A percentile compares a stretch with the other conserved stretches of the same genome.
phyloP scores from a whole-genome alignment of 2,329 filamentous ascomycete species.

The Fusarium albidum region DNA sequence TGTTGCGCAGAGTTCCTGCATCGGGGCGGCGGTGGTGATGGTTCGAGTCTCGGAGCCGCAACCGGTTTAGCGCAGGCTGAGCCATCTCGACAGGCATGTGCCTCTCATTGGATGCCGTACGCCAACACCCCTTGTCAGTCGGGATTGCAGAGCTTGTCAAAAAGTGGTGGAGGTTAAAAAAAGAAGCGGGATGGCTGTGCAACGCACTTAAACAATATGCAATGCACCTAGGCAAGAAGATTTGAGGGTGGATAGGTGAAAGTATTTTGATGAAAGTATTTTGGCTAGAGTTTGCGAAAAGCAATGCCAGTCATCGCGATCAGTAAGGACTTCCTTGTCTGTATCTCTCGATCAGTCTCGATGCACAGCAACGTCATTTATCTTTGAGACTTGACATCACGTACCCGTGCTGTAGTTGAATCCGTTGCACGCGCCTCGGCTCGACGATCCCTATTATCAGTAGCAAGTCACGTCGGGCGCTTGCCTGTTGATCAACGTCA shows the following conservation, averaged over 20 bases:
- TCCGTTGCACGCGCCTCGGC: constrained; percentile 9
- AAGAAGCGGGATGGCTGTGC: constrained; percentile 43
- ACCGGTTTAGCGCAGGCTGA: constrained; percentile 31
- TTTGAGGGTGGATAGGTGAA: no score
- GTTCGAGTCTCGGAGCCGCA: constrained; percentile 30
- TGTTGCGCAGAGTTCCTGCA: constrained; percentile 39
- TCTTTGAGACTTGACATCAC: not conserved
- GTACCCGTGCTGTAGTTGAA: not conserved
- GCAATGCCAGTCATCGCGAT: no score
- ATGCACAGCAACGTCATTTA: not conserved
- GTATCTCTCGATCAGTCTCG: no score
- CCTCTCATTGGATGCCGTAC: constrained; percentile 33
- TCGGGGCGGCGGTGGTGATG: constrained; percentile 24
- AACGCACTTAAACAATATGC: constrained; percentile 14
- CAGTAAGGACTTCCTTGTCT: no score
- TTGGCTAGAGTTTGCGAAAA: no score
- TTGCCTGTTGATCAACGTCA: constrained; percentile 20
- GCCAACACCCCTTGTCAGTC: constrained; percentile 14
- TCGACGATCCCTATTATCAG: constrained; percentile 20
- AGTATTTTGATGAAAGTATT: no score
- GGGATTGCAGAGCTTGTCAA: constrained; percentile 19
- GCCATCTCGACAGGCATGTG: constrained; percentile 28
- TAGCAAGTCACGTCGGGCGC: not conserved
- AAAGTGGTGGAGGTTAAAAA: constrained; percentile 35
- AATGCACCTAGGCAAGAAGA: no score